phyloP scores from a whole-genome alignment of 1,139 yeast species.

The Pichia sp. region DNA sequence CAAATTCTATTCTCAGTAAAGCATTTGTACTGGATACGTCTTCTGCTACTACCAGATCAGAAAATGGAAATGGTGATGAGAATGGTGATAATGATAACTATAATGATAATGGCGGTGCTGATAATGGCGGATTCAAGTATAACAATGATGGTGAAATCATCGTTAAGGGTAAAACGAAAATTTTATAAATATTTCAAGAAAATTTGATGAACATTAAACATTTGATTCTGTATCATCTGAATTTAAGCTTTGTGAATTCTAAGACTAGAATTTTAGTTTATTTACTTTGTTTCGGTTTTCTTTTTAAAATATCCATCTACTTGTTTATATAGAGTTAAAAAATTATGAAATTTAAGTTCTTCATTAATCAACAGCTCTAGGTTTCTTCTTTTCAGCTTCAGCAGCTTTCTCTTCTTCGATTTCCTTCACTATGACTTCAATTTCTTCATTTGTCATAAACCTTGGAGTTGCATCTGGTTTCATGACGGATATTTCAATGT shows the following conservation, averaged over 20 bases:
- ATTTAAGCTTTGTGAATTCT: too few species aligned
- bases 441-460: slow-evolving; percentile 59
- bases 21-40: slow-evolving; percentile 24
- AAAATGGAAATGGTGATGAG: slow-evolving; percentile 6
- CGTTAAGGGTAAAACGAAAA: slow-evolving; percentile 24
- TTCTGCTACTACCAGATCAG: slow-evolving; percentile 10
- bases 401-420: slow-evolving; percentile 89
- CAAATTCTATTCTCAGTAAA: slow-evolving; percentile 17
- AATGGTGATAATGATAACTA: slow-evolving; percentile 8
- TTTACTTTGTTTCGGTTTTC: too few species aligned
- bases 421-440: slow-evolving; percentile 67
- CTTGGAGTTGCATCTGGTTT: slow-evolving; percentile 52
- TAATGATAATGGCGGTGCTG: slow-evolving; percentile 5
- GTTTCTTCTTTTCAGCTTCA: slow-evolving; percentile 82
- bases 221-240: background rate
- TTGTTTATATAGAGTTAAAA: background rate
- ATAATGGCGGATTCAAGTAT: slow-evolving; percentile 9
- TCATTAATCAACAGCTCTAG: slow-evolving; percentile 27
- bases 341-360: too few species aligned
- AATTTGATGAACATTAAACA: background rate
- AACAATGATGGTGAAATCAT: slow-evolving; percentile 22
- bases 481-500: slow-evolving; percentile 87
- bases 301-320: background rate
- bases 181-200: slow-evolving; percentile 7
- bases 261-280: too few species aligned